Evolutionary conservation across 108 stramenopile genomes (phyloP).

Genomic region (Pseudonitzschia multiseries): DNA sequence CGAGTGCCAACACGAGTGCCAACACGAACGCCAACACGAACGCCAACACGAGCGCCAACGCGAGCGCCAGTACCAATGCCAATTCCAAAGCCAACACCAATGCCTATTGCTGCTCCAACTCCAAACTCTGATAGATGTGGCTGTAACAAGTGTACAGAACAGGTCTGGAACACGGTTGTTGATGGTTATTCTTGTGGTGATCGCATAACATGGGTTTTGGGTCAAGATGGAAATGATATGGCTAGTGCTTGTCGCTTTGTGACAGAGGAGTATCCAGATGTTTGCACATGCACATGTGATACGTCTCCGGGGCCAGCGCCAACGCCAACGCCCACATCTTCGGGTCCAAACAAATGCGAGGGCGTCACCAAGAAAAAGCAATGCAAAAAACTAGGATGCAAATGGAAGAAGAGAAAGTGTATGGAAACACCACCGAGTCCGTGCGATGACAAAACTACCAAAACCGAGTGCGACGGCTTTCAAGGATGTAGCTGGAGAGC

Average conservation of each 20-base stretch:
- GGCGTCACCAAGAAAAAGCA: neutral
- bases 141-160: neutral
- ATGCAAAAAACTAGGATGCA: neutral
- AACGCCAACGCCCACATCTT: neutral
- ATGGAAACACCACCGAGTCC: no score
- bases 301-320: neutral
- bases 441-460: no score
- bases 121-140: neutral
- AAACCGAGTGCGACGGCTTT: no score
- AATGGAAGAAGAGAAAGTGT: no score
- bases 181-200: slow-evolving; percentile 1
- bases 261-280: neutral
- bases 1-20: neutral
- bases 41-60: neutral
- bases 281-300: slow-evolving; percentile 1
- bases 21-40: neutral
- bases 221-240: neutral
- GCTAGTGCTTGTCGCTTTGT: neutral
- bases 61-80: neutral
- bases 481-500: no score
- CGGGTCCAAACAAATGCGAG: neutral
- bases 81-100: neutral
- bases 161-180: neutral
- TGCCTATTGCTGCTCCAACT: neutral
- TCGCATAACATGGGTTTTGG: neutral